Conservation (phyloP, 176 grass and related monocot species). For the Cenchrus purpureus region DNA sequence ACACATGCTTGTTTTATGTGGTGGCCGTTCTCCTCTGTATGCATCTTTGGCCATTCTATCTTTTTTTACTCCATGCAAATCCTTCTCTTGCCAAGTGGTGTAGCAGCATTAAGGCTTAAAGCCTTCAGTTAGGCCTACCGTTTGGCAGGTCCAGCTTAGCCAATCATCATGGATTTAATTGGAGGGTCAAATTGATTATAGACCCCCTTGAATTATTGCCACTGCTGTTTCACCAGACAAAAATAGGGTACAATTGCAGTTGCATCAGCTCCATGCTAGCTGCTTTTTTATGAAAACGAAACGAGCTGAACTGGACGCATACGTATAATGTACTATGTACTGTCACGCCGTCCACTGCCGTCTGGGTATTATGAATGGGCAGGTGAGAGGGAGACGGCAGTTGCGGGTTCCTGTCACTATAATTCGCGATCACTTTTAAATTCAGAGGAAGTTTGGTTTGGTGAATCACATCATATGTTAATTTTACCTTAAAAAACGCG, state of each 20-base stretch:
- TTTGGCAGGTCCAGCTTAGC: constrained; percentile 20
- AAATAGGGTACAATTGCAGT: neutral
- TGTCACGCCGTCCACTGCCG: neutral
- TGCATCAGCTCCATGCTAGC: constrained; percentile 8
- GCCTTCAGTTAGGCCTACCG: constrained; percentile 41
- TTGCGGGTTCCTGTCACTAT: neutral
- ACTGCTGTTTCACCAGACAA: constrained; percentile 8
- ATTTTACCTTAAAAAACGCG: neutral
- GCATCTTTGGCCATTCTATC: neutral
- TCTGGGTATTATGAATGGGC: constrained; percentile 19
- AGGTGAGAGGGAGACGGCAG: constrained; percentile 24
- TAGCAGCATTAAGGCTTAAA: neutral
- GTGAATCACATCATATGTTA: neutral
- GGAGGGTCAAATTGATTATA: neutral
- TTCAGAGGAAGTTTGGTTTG: neutral
- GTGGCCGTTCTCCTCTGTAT: neutral
- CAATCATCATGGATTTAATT: constrained; percentile 22
- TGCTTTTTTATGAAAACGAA: constrained; percentile 6
- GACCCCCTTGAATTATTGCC: neutral
- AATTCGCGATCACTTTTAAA: neutral
- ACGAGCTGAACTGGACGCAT: neutral
- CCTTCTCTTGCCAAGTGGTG: constrained; percentile 27
- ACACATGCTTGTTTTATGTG: constrained; percentile 19
- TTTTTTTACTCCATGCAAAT: neutral
- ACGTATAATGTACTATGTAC: neutral